These are phyloP conservation scores for Powellomyces hirtus DNA, from an alignment of 192 early-diverging fungal species.

Conservation along the genomic window DNA sequence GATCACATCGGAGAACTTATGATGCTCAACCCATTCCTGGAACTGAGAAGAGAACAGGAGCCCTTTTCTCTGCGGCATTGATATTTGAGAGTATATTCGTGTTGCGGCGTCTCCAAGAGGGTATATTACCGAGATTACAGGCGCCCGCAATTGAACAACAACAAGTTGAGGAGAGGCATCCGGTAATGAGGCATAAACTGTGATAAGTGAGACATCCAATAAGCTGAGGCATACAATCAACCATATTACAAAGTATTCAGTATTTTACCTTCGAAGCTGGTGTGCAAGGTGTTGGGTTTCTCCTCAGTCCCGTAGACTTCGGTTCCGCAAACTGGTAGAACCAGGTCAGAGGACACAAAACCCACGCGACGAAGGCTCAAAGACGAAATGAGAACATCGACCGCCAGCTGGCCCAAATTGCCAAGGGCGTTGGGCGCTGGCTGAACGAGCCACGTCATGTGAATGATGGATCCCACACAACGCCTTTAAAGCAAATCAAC, in stretches of 20 bases:
- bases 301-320: background rate
- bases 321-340: conserved; percentile 18
- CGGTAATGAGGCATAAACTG: conserved; percentile 7
- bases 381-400: conserved; percentile 22
- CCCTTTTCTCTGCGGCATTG: background rate
- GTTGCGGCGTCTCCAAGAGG: too few relatives aligned
- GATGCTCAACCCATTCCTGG: background rate
- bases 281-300: background rate
- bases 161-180: background rate
- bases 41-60: conserved; percentile 8
- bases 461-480: too few relatives aligned
- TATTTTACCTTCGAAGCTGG: conserved; percentile 22
- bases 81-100: background rate
- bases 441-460: background rate
- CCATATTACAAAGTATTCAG: too few relatives aligned
- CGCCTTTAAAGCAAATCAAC: too few relatives aligned
- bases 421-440: conserved; percentile 19
- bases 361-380: conserved; percentile 4
- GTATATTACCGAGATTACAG: conserved; percentile 15
- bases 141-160: conserved; percentile 12
- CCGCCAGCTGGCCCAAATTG: conserved; percentile 20
- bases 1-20: background rate
- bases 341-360: background rate
- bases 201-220: background rate
- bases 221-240: too few relatives aligned